Evolutionary conservation across 805 yeast genomes (phyloP), one percentile per base, ranked within the genome.

Genomic region (Candida michaelii): DNA sequence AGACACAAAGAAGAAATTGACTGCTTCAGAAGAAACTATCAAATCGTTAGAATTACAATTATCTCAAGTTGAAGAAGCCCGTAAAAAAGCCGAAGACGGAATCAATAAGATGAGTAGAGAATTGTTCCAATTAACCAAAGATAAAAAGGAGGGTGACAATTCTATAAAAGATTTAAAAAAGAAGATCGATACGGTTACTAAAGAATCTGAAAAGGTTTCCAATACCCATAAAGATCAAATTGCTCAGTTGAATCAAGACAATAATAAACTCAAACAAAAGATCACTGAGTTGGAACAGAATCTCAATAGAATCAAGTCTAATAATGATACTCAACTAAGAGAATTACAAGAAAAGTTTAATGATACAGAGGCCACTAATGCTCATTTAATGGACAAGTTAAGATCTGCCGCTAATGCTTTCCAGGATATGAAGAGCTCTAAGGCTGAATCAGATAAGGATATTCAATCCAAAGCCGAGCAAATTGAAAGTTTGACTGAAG

Each of bases 91-190:
- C 1, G 97, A 90, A 54, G 83, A 80, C 45, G 97, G 96, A 3
- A 83, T 90, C 39, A 89, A 89, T 57, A 89, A 89, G 52, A 86
- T 90, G 96, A 85, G 83, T 42, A 70, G 91, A 30, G 98, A 90
- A 49, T 66, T 90, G 23, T 77, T 88, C 60, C 76, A 76, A 36
- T 66, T 89, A 32, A 74, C 80, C 0, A 79, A 77, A 42, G 80
- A 79, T 25, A 82, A 82, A 44, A 79, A 76, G 1, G 74, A 75
- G 0, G 53, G 74, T 5, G 80, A 75, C 34, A 66, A 67, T 18
- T 60, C 62, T 7, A 60, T 77, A 12, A 71, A 69, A 30, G 53
- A 50, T 4, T 46, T 73, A 33, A 76, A 79, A 43, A 75, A 69
- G 31, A 75, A 75, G 23, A 46, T 70, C 2, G 51, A 54, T 0